Evolutionary conservation across 1,284 basidiomycete species (phyloP).

Genomic region (Austroboletus niveus): DNA sequence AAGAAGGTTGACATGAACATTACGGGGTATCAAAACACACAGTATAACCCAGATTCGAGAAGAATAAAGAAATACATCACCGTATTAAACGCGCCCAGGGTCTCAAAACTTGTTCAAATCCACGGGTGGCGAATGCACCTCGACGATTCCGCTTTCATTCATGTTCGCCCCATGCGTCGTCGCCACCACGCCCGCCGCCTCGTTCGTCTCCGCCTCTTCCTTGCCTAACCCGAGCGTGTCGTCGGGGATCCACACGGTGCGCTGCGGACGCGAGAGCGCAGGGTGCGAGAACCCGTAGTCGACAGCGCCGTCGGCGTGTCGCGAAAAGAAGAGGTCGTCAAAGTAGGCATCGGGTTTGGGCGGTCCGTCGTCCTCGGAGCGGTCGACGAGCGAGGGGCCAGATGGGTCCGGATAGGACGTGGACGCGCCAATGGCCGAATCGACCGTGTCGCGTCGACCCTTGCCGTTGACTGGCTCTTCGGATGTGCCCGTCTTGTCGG

Average conservation of each 20-base stretch:
- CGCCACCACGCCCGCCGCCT: conserved; percentile 55
- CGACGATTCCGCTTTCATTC: conserved; percentile 68
- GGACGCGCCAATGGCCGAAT: conserved; percentile 8
- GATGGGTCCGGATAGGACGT: conserved; percentile 7
- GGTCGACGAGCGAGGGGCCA: conserved; percentile 1
- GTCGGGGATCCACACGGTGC: conserved; percentile 84
- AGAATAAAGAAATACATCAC: too few relatives aligned
- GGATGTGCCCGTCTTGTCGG: conserved; percentile 59
- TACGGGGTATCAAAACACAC: too few relatives aligned
- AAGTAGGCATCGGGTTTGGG: conserved; percentile 7
- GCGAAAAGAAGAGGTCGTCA: conserved; percentile 26
- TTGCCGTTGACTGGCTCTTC: conserved; percentile 25
- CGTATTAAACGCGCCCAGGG: not conserved
- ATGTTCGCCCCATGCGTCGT: conserved; percentile 59
- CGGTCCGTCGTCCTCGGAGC: too few relatives aligned
- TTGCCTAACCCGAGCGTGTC: conserved; percentile 52
- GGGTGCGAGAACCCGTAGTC: conserved; percentile 79
- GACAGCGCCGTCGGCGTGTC: conserved; percentile 13
- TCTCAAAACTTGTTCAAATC: conserved; percentile 35
- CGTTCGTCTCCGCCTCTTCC: conserved; percentile 62
- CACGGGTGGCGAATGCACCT: conserved; percentile 44
- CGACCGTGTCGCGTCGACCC: conserved; percentile 10
- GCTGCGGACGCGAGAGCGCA: conserved; percentile 70
- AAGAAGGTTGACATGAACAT: too few relatives aligned
- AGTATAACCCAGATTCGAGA: too few relatives aligned